Percentiles rank a stretch among this genome's conserved stretches.
phyloP scores from a whole-genome alignment of 2,329 filamentous ascomycete genomes.

The Xylaria sp. region DNA sequence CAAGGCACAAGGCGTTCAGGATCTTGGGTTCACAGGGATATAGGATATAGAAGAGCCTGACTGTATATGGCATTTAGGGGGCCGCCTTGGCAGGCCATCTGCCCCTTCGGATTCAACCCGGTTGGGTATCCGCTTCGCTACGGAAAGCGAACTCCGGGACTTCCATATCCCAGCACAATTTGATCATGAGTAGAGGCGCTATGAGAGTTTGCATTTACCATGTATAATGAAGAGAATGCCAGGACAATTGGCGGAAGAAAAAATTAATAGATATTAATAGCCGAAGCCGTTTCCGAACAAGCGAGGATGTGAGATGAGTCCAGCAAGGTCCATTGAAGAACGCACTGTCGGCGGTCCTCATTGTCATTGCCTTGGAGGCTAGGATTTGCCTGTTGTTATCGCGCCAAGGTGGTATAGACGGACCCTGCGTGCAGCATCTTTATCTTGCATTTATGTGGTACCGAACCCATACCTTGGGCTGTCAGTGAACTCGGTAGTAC shows the following conservation, averaged over 20 bases:
- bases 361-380: slow-evolving; percentile 8
- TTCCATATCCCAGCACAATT: slow-evolving; percentile 24
- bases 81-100: slow-evolving; percentile 22
- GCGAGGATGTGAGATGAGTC: slow-evolving; percentile 27
- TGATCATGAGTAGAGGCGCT: slow-evolving; percentile 25
- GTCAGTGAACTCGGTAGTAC: slow-evolving; percentile 8
- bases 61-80: slow-evolving; percentile 19
- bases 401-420: slow-evolving; percentile 23
- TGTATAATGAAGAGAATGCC: slow-evolving; percentile 27
- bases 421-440: slow-evolving; percentile 32
- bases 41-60: slow-evolving; percentile 24
- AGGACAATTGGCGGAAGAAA: slow-evolving; percentile 11
- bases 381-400: slow-evolving; percentile 20
- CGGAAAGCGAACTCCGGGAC: slow-evolving; percentile 22
- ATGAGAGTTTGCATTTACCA: slow-evolving; percentile 29
- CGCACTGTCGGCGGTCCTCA: neutral
- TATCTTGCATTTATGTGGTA: slow-evolving; percentile 32
- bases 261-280: slow-evolving; percentile 20
- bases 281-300: slow-evolving; percentile 5
- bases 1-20: slow-evolving; percentile 30
- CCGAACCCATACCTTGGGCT: slow-evolving; percentile 21
- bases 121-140: slow-evolving; percentile 31
- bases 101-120: slow-evolving; percentile 22
- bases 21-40: slow-evolving; percentile 20
- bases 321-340: slow-evolving; percentile 23